Conservation (phyloP, 306 rosid species). For the Cicer yamashitae region DNA sequence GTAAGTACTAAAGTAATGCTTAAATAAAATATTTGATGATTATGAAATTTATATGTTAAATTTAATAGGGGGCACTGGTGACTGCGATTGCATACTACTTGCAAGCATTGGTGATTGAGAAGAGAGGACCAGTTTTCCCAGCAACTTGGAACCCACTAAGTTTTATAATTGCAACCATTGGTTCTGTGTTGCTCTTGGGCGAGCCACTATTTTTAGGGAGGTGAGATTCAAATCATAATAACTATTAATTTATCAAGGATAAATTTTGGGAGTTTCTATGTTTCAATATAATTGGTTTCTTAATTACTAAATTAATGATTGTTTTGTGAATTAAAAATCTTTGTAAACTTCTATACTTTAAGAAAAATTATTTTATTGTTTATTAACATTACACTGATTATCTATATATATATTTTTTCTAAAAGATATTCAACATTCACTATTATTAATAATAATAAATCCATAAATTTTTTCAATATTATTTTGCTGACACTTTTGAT, state of each 20-base stretch:
- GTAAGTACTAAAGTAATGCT: conserved; percentile 48
- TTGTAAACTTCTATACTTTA: too few relatives aligned
- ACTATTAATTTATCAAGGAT: not conserved
- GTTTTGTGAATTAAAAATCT: too few relatives aligned
- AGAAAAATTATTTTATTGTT: too few relatives aligned
- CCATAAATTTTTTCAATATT: too few relatives aligned
- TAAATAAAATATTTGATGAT: not conserved
- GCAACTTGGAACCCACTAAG: conserved; percentile 61
- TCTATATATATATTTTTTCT: too few relatives aligned
- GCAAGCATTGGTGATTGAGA: conserved; percentile 52
- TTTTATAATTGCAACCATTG: conserved; percentile 50
- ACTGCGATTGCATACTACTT: conserved; percentile 45
- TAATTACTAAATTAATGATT: too few relatives aligned
- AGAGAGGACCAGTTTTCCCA: conserved; percentile 58
- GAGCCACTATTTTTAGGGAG: conserved; percentile 55
- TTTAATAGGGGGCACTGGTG: conserved; percentile 52
- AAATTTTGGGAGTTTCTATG: too few relatives aligned
- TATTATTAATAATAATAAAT: too few relatives aligned
- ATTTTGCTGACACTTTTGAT: too few relatives aligned
- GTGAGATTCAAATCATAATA: conserved; percentile 20
- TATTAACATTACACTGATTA: too few relatives aligned
- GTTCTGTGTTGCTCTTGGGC: conserved; percentile 54
- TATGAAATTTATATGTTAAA: not conserved
- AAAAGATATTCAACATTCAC: too few relatives aligned
- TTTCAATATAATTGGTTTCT: too few relatives aligned